Conservation (phyloP, 2,329 filamentous ascomycete genomes). For the Escovopsis sp. region DNA sequence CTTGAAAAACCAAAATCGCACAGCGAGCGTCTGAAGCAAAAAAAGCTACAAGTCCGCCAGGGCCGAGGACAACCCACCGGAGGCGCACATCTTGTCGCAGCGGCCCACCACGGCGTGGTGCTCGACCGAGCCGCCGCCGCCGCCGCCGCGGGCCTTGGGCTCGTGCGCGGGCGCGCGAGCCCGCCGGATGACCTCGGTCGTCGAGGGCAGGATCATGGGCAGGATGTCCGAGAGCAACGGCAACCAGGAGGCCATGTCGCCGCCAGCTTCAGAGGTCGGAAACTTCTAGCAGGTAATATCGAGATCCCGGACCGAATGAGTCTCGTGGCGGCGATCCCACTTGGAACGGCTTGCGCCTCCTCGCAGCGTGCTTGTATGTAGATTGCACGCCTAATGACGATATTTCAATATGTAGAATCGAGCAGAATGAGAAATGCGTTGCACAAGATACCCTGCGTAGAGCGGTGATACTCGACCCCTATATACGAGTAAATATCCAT, state of each 20-base stretch:
- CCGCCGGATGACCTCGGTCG: slow-evolving; percentile 32
- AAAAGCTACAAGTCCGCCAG: neutral
- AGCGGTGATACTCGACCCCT: neutral
- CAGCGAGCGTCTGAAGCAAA: neutral
- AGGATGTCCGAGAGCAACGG: slow-evolving; percentile 42
- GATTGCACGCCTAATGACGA: no score
- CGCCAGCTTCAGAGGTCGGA: no score
- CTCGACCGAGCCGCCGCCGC: slow-evolving; percentile 19
- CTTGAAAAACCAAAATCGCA: neutral
- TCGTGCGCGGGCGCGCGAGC: no score
- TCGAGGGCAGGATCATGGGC: slow-evolving; percentile 42
- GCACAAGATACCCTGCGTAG: no score
- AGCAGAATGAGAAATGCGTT: no score
- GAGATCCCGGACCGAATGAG: no score
- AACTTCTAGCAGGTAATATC: no score
- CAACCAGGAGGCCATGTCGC: slow-evolving; percentile 35
- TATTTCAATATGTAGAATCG: no score
- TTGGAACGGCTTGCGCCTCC: no score
- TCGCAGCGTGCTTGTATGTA: no score
- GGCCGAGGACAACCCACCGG: slow-evolving; percentile 30
- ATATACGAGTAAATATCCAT: neutral
- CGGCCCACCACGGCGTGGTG: slow-evolving; percentile 46
- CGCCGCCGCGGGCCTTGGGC: slow-evolving; percentile 24
- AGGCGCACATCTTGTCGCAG: slow-evolving; percentile 52
- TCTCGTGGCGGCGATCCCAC: no score